Percentiles rank a stretch among this genome's conserved stretches.
phyloP scores from a whole-genome alignment of 345 rosid species.

The Camelina hispida region DNA sequence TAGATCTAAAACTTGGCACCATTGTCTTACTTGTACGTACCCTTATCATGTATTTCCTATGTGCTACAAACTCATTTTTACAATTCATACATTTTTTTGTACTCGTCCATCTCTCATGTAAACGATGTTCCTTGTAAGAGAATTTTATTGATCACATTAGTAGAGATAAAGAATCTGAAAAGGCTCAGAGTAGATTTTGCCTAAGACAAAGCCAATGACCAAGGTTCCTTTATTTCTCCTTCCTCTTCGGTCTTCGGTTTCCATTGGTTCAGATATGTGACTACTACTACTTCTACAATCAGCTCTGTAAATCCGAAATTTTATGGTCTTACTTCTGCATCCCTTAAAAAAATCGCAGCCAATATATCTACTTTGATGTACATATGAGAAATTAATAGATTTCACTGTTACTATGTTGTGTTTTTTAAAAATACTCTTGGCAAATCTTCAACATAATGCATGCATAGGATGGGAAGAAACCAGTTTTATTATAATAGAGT shows the following conservation, averaged over 20 bases:
- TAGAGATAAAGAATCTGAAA: neutral
- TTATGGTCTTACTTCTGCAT: no score
- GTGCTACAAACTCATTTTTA: slow-evolving; percentile 14
- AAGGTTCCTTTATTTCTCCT: neutral
- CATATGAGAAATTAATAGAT: neutral
- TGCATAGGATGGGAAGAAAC: neutral
- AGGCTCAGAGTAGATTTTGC: no score
- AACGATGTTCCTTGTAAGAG: slow-evolving; percentile 13
- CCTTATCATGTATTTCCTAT: slow-evolving; percentile 26
- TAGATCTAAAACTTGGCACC: slow-evolving; percentile 26
- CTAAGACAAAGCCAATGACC: neutral
- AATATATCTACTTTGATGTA: neutral
- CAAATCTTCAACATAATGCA: neutral
- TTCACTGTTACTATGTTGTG: no score
- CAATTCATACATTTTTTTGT: slow-evolving; percentile 7
- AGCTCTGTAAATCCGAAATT: neutral
- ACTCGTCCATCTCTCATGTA: neutral
- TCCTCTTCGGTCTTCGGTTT: no score
- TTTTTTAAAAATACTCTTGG: no score
- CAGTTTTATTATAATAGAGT: neutral
- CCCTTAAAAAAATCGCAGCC: neutral
- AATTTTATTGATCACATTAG: neutral
- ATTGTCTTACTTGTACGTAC: slow-evolving; percentile 6
- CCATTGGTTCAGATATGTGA: neutral
- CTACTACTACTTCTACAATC: neutral